A percentile compares a stretch with the other conserved stretches of the same genome.
These are phyloP conservation scores for Platanus orientalis DNA, from an alignment of 164 flowering plant species.

Conservation along the genomic window DNA sequence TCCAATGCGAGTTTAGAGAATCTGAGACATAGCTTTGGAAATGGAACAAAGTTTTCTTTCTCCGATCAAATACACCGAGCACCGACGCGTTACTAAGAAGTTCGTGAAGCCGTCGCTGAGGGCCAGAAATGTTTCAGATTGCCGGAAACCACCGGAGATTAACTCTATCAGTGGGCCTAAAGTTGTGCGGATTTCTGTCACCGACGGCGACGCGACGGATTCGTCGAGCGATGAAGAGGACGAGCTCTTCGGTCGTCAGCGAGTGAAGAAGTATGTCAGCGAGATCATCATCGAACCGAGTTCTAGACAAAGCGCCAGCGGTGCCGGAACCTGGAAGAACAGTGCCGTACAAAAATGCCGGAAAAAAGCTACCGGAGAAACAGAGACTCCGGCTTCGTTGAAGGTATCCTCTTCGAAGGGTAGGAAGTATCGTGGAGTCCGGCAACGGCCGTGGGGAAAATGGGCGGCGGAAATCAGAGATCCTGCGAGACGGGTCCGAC, in stretches of 20 bases:
- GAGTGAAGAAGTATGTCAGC: constrained; percentile 57
- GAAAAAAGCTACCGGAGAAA: constrained; percentile 7
- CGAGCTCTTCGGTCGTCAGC: constrained; percentile 16
- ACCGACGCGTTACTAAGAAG: constrained; percentile 32
- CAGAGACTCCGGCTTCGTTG: neutral
- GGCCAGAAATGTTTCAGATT: constrained; percentile 3
- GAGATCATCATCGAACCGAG: constrained; percentile 43
- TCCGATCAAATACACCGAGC: constrained; percentile 58
- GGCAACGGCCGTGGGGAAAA: constrained; percentile 92
- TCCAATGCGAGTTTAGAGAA: constrained; percentile 12
- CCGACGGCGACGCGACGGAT: constrained; percentile 70
- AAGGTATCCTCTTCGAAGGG: constrained; percentile 4
- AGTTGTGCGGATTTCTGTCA: constrained; percentile 50
- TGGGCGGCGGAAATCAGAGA: constrained; percentile 98
- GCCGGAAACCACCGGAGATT: neutral
- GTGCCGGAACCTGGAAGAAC: constrained; percentile 1
- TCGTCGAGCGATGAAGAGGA: constrained; percentile 68
- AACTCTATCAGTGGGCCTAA: constrained; percentile 16
- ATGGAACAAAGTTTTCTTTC: constrained; percentile 30
- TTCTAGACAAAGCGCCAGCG: neutral
- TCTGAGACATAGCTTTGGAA: neutral
- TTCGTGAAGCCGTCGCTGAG: constrained; percentile 13
- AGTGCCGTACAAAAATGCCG: constrained; percentile 1
- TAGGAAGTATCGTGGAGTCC: constrained; percentile 73
- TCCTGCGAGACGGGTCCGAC: constrained; percentile 53